Percentiles rank a stretch among this genome's conserved stretches.
phyloP scores from a whole-genome alignment of 176 grass and related monocot species.

The Rhipidocladum racemiflorum region DNA sequence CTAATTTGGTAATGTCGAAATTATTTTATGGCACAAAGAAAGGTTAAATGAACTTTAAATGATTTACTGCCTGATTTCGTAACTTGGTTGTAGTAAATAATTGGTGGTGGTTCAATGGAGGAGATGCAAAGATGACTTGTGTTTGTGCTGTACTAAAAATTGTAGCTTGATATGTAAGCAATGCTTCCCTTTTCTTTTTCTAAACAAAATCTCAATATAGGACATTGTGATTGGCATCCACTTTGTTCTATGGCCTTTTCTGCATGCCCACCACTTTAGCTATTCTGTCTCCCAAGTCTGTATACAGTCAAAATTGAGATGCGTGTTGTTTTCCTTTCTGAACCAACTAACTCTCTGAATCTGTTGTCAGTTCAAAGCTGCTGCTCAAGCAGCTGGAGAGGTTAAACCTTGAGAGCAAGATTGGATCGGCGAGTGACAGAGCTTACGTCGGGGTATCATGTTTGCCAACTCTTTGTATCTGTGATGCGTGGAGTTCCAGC shows the following conservation, averaged over 20 bases:
- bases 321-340: background rate
- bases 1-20: background rate
- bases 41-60: background rate
- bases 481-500: conserved; percentile 32
- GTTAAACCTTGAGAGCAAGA: conserved; percentile 67
- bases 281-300: background rate
- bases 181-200: background rate
- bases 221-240: background rate
- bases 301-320: background rate
- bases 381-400: conserved; percentile 80
- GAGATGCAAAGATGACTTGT: background rate
- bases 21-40: background rate
- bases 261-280: background rate
- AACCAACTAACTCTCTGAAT: conserved; percentile 19
- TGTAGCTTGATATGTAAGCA: background rate
- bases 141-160: background rate
- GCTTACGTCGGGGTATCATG: conserved; percentile 91
- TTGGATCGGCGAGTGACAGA: conserved; percentile 70
- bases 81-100: background rate
- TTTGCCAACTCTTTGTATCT: conserved; percentile 94
- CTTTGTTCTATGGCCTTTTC: background rate
- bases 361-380: conserved; percentile 73
- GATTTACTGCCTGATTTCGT: background rate
- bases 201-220: background rate
- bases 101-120: background rate